Evolutionary conservation across 192 early-diverging fungal species (phyloP).

Genomic region (Allomyces macrogynus): DNA sequence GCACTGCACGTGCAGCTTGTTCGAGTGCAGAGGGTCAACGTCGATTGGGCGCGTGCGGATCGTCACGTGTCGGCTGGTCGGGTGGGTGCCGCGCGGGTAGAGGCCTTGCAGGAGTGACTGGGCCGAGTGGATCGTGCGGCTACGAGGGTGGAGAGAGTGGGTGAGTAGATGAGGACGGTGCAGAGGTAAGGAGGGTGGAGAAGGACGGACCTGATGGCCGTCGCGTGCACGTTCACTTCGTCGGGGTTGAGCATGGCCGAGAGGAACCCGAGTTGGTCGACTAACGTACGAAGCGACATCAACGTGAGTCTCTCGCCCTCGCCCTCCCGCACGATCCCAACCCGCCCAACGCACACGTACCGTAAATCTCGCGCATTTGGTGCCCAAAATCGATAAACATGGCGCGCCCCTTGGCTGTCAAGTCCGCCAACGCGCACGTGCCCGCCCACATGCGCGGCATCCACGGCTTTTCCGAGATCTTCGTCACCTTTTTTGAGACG

Average conservation of each 20-base stretch:
- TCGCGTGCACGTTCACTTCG: background rate
- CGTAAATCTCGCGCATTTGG: background rate
- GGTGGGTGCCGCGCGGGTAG: no score
- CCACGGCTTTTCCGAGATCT: no score
- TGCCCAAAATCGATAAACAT: background rate
- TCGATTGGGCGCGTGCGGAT: no score
- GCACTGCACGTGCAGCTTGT: background rate
- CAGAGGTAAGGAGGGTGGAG: no score
- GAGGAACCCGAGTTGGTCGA: background rate
- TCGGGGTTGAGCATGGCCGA: background rate
- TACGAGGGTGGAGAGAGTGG: no score
- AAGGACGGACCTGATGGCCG: background rate
- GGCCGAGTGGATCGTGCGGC: no score
- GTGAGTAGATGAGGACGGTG: no score
- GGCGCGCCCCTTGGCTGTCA: background rate
- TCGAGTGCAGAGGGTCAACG: background rate
- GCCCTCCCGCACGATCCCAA: no score
- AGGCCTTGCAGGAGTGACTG: no score
- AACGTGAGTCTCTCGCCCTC: no score
- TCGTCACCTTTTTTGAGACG: no score
- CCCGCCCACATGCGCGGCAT: background rate
- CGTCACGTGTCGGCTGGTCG: no score
- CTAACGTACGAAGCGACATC: background rate
- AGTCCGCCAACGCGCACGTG: background rate
- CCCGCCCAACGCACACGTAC: background rate